Base-by-base conservation (phyloP, 2,329 filamentous ascomycete species). In the Calonectria multiphialidica region DNA sequence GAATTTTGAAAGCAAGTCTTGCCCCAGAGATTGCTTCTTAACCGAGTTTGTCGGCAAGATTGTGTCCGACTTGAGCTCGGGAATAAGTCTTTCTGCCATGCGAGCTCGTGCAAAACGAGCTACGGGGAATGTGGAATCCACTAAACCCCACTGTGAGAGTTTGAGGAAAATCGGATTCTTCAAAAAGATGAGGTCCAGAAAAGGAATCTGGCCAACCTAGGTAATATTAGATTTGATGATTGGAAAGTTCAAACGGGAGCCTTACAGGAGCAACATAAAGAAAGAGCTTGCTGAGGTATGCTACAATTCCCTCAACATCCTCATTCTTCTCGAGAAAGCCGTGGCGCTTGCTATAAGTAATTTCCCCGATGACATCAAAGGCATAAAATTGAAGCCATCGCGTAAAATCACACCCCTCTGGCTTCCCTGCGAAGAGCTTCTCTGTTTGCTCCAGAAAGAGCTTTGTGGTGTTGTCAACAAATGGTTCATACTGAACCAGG, bases 321-420 rank as follows among this genome's bases (percentile, higher is more conserved):
- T 92, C 88, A 63, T 94, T 92, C 79, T 90, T 88, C 81, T 96
- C 93, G 2, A 96, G 84, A 75, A 96, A 96, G 0, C 94, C 94
- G 70, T 95, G 89, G 0, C 93, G 88, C 81, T 94, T 94, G 81
- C 90, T 92, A 83, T 94, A 95, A 0, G 93, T 95, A 78, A 95
- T 90, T 73, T 94, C 92, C 7, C 93, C 93, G 73, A 95, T 95
- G 16, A 95, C 93, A 79, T 96, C 94, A 78, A 96, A 96, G 0
- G 94, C 94, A 76, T 94, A 95, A 80, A 92, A 95, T 79, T 96
- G 94, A 70, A 96, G 84, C 94, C 94, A 95, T 70, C 87, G 86
- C 1, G 91, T 90, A 68, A 95, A 93, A 79, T 94, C 90, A 78
- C 78, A 80, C 2, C 78, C 76, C n/a, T 75, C 74, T 0, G 81